phyloP scores from a whole-genome alignment of 345 rosid genomes.

The Corchorus olitorius region DNA sequence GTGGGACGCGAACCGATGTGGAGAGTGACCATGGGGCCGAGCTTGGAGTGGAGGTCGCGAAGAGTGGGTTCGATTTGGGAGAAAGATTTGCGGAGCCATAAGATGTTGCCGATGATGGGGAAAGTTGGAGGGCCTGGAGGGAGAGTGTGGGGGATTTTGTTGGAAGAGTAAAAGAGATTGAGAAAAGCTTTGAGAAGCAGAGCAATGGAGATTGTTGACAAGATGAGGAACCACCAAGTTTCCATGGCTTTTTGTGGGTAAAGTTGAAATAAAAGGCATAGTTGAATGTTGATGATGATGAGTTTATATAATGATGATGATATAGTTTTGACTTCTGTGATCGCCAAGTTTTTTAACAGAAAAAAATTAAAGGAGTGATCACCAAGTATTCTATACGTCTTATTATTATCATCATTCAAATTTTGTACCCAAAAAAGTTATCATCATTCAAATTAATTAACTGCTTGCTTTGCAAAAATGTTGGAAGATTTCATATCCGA shows the following conservation, averaged over 20 bases:
- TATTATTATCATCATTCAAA: too few species aligned
- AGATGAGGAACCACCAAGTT: conserved; percentile 24
- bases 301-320: too few species aligned
- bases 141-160: neutral
- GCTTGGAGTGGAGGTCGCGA: conserved; percentile 28
- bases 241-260: conserved; percentile 21
- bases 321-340: too few species aligned
- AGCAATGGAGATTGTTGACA: conserved; percentile 14
- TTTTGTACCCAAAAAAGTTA: too few species aligned
- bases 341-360: too few species aligned
- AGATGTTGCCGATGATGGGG: conserved; percentile 28
- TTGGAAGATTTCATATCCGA: too few species aligned
- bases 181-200: conserved; percentile 17
- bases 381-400: too few species aligned
- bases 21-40: conserved; percentile 46
- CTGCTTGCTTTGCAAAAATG: too few species aligned
- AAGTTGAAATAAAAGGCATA: neutral
- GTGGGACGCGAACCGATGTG: conserved; percentile 40
- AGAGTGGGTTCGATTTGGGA: conserved; percentile 20
- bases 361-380: too few species aligned
- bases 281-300: too few species aligned
- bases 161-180: conserved; percentile 1
- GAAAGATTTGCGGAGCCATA: conserved; percentile 15
- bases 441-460: too few species aligned
- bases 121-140: conserved; percentile 35